Evolutionary conservation across 768 basidiomycete genomes (phyloP).

Genomic region (Boletellus sp.): DNA sequence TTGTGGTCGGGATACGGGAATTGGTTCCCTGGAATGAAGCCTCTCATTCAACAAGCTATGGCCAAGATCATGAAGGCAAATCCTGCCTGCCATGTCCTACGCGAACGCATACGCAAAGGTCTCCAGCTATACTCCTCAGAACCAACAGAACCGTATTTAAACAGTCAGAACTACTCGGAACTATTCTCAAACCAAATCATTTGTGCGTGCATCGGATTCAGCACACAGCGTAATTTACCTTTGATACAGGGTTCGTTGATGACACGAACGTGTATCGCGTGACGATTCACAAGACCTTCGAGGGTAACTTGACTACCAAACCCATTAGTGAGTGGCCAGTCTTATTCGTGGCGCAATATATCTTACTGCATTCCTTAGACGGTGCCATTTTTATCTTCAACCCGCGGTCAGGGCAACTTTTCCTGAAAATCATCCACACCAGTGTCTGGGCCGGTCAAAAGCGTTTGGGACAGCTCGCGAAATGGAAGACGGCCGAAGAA

Average conservation of each 20-base stretch:
- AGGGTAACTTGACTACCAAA: constrained; percentile 99
- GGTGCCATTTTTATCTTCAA: constrained; percentile 99
- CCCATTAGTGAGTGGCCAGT: constrained; percentile 71
- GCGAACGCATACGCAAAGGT: constrained; percentile 98
- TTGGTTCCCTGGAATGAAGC: constrained; percentile 99
- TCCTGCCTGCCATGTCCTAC: constrained; percentile 93
- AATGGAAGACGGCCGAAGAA: constrained; percentile 99
- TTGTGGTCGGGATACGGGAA: constrained; percentile 98
- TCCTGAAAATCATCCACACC: constrained; percentile 99
- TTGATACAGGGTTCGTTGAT: constrained; percentile 87
- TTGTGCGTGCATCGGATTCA: constrained; percentile 43
- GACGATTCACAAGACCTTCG: constrained; percentile 99
- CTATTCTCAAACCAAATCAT: constrained; percentile 98
- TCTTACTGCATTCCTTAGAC: constrained; percentile 40
- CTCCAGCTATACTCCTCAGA: constrained; percentile 98
- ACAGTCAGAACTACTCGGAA: constrained; percentile 97
- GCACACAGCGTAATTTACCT: constrained; percentile 5
- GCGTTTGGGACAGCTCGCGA: constrained; percentile 97
- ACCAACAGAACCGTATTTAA: constrained; percentile 97
- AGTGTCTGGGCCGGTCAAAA: constrained; percentile 99
- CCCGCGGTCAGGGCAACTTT: constrained; percentile 95
- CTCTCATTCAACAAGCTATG: constrained; percentile 97
- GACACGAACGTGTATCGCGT: constrained; percentile 99
- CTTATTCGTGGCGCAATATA: not conserved
- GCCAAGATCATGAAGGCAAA: constrained; percentile 99